Evolutionary conservation across 106 monocot species (phyloP), one percentile per base, ranked within the genome.

Genomic region (Hemerocallis citrina): DNA sequence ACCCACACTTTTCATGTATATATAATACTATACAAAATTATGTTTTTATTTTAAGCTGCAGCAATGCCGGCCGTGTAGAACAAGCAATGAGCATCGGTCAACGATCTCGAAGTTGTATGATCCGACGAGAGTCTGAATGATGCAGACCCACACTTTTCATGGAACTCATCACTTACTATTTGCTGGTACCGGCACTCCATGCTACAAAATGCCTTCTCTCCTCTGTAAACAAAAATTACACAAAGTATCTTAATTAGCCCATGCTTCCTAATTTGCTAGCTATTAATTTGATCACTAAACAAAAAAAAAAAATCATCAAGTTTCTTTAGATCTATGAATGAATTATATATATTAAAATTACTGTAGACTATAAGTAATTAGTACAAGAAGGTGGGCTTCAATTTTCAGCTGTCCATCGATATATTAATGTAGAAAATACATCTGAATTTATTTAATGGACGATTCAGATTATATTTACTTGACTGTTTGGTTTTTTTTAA

Each of bases 121-220:
- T 70, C 73, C 28, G 58, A 39, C 0, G 64, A 19, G n/a, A n/a
- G n/a, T 24, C 38, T 54, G 48, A 52, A 34, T 2, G 46, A 57
- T 20, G 52, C 55, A 21, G 69, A 17, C 8, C 76, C 62, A 12
- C 68, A 72, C 20, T 72, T 81, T 46, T 86, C 72, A 37, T 72
- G 67, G 37, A 54, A 78, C 40, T 86, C 86, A 27, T 86, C 81
- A 27, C 34, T 75, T 21, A 61, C 57, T 16, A 86, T 86, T 50
- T 78, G 78, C 31, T 66, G 66, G 65, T 72, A 70, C 27, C 86
- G 52, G 65, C 86, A 86, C 57, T 86, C 86, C 45, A 59, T 55
- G 72, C 86, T 82, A 52, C 86, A 86, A 44, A 86, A 86, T 29
- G 72, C 81, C 45, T 75, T 75, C 71, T 86, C 86, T 34, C 86